These are phyloP conservation scores for Leishmania mexicana DNA, from an alignment of 208 protist genomes.

Conservation along the genomic window DNA sequence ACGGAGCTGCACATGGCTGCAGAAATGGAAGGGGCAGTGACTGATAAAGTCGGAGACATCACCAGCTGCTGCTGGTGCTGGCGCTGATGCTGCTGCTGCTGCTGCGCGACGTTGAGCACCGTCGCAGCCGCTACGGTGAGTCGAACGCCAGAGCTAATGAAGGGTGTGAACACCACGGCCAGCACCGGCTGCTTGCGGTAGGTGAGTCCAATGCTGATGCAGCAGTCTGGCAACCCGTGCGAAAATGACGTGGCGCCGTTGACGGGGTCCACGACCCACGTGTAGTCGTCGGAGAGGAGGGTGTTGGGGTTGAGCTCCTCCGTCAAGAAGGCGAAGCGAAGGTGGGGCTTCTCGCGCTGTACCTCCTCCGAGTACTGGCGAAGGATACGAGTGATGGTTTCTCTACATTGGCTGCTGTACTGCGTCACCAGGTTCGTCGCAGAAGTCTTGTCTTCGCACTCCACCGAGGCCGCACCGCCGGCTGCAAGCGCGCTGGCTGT, in stretches of 20 bases:
- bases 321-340: constrained; percentile 47
- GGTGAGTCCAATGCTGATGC: constrained; percentile 72
- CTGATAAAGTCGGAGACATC: neutral
- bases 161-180: constrained; percentile 74
- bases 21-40: neutral
- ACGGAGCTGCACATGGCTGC: neutral
- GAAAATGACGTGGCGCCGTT: constrained; percentile 82
- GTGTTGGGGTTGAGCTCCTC: constrained; percentile 47
- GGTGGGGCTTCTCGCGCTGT: constrained; percentile 31
- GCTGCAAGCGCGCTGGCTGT: neutral
- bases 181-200: constrained; percentile 54
- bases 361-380: constrained; percentile 36
- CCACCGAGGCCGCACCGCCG: constrained; percentile 3
- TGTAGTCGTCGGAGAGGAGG: constrained; percentile 49
- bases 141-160: constrained; percentile 34
- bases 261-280: constrained; percentile 85
- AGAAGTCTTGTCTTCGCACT: constrained; percentile 30
- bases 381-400: constrained; percentile 38
- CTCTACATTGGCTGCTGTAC: constrained; percentile 56
- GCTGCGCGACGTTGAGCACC: constrained; percentile 19
- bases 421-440: constrained; percentile 57
- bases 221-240: constrained; percentile 76
- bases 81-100: constrained; percentile 20
- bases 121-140: constrained; percentile 27
- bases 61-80: constrained; percentile 25